These are phyloP conservation scores for Pleurotus eryngii DNA, from an alignment of 768 basidiomycete genomes.

Conservation along the genomic window DNA sequence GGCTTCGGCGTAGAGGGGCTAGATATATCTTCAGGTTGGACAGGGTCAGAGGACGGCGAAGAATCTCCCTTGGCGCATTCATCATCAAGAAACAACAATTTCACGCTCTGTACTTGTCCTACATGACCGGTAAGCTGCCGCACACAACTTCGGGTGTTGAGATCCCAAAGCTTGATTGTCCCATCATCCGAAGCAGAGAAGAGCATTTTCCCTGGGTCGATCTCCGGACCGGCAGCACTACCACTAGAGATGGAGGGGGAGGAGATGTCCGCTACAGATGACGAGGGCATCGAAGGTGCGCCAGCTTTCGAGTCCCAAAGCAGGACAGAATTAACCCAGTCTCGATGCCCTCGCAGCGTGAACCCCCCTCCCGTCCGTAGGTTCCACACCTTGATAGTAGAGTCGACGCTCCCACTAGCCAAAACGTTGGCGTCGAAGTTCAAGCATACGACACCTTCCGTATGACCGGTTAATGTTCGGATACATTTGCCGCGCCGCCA, in stretches of 20 bases:
- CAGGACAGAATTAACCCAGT: slow-evolving; percentile 95
- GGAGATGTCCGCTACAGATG: slow-evolving; percentile 14
- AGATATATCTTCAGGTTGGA: slow-evolving; percentile 11
- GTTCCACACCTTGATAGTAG: slow-evolving; percentile 96
- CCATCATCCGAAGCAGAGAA: slow-evolving; percentile 97
- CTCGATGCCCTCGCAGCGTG: slow-evolving; percentile 85
- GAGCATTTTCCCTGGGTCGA: slow-evolving; percentile 88
- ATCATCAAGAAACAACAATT: slow-evolving; percentile 67
- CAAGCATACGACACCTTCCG: slow-evolving; percentile 87
- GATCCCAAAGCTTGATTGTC: slow-evolving; percentile 92
- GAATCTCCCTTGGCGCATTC: slow-evolving; percentile 30
- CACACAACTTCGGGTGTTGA: slow-evolving; percentile 74
- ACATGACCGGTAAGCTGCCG: slow-evolving; percentile 87
- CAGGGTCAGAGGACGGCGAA: slow-evolving; percentile 16
- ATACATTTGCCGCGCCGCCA: slow-evolving; percentile 90
- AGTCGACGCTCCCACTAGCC: slow-evolving; percentile 89
- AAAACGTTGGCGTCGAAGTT: slow-evolving; percentile 90
- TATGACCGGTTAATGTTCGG: slow-evolving; percentile 84
- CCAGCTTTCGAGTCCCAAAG: slow-evolving; percentile 75
- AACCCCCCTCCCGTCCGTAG: slow-evolving; percentile 89
- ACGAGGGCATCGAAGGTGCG: slow-evolving; percentile 13
- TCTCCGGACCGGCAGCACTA: slow-evolving; percentile 40
- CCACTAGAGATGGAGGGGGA: slow-evolving; percentile 16
- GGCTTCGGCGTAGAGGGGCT: slow-evolving; percentile 7
- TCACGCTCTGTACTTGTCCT: slow-evolving; percentile 91